Conservation (phyloP, 495 filamentous ascomycete species). For the Annulohypoxylon stygium region DNA sequence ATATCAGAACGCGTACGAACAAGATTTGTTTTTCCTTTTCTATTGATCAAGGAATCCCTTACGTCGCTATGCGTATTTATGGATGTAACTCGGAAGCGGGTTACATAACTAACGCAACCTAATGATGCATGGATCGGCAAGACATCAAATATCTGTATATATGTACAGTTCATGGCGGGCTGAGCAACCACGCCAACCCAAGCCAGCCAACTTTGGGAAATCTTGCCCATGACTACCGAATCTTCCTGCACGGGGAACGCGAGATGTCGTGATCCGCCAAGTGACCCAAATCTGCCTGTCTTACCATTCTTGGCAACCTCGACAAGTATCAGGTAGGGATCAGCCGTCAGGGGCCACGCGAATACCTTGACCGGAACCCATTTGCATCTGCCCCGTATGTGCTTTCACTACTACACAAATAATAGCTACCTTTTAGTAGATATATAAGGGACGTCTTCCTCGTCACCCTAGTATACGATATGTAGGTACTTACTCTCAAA, state of each 20-base stretch:
- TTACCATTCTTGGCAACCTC: slow-evolving; percentile 37
- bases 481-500: background rate
- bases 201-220: background rate
- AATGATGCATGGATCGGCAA: slow-evolving; percentile 39
- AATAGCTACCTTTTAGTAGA: background rate
- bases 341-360: slow-evolving; percentile 41
- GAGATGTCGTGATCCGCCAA: slow-evolving; percentile 48
- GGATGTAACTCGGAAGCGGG: slow-evolving; percentile 7
- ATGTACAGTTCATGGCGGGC: slow-evolving; percentile 21
- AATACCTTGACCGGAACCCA: slow-evolving; percentile 20
- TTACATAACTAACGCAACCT: slow-evolving; percentile 24
- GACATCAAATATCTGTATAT: slow-evolving; percentile 8
- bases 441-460: slow-evolving; percentile 32
- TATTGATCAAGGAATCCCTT: slow-evolving; percentile 7
- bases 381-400: slow-evolving; percentile 16
- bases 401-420: slow-evolving; percentile 11
- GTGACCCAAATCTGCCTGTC: slow-evolving; percentile 41
- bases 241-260: slow-evolving; percentile 23
- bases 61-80: slow-evolving; percentile 14
- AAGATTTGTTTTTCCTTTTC: slow-evolving; percentile 14
- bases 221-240: slow-evolving; percentile 23
- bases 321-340: slow-evolving; percentile 31
- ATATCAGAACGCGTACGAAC: slow-evolving; percentile 1
- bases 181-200: slow-evolving; percentile 1
- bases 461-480: background rate